Base-by-base conservation (phyloP, 805 yeast genomes). In the Clavispora carvajalis region DNA sequence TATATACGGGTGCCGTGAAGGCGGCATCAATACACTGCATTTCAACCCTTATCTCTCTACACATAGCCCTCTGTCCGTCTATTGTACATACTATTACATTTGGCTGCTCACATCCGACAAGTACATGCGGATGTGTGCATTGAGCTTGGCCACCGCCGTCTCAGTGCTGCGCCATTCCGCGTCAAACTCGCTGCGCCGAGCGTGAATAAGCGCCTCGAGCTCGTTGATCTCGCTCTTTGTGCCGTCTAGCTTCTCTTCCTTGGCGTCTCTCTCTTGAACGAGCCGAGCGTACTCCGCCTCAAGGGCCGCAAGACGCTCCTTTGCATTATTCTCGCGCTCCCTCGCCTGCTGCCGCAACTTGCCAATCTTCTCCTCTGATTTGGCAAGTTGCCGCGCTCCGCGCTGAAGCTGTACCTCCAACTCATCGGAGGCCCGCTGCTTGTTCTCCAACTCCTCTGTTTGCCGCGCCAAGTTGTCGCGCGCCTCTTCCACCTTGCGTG, bases 71-170 rank as follows among this genome's bases (percentile, higher is more conserved):
- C 26, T 21, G 25, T 12, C 31, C 31, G 31, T 28, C 31, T 28
- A 28, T 28, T 28, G 31, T 28, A 28, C 31, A 28, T 28, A 28
- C 19, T 28, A 15, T 28, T 33, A 41, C 36, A 61, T 39, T 54
- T 46, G 64, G 48, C 66, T 71, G 28, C 66, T 65, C 68, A 79
- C 73, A 43, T 77, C 81, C 30, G 60, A 59, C 38, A 79, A 52
- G 49, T 83, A 83, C 40, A 69, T 58, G 44, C 66, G 66, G 31
- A 83, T 66, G 48, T 78, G 83, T 8, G 77, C 65, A 42, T 76
- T 76, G 41, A 83, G 65, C 43, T 71, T 65, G 17, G 77, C 71
- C 40, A 79, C 65, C 50, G 80, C 84, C 37, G 67, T 55, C 41
- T 74, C 76, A 7, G 80, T 68, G 26, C 68, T 74, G 44, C 73